Percentiles rank a stretch among this genome's conserved stretches.
Evolutionary conservation across 495 filamentous ascomycete genomes (phyloP).

Genomic region (Cercophora scortea): DNA sequence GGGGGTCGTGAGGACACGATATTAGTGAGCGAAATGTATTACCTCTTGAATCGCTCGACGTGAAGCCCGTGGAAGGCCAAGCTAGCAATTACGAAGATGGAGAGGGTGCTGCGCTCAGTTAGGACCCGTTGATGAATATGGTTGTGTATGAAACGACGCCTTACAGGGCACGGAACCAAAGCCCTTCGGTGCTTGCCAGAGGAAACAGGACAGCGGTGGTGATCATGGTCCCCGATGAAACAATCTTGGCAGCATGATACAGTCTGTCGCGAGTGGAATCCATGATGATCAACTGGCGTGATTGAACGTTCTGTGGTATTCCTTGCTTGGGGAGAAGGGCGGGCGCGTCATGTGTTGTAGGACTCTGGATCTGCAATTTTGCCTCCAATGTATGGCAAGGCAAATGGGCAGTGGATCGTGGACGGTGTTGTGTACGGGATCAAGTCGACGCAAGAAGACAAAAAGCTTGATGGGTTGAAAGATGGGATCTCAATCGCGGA

Average conservation of each 20-base stretch:
- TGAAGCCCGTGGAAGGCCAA: slow-evolving; percentile 14
- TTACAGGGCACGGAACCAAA: slow-evolving; percentile 24
- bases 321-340: neutral
- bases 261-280: neutral
- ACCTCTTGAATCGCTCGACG: slow-evolving; percentile 13
- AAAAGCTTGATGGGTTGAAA: too few relatives aligned
- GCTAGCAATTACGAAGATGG: slow-evolving; percentile 15
- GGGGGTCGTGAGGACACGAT: neutral
- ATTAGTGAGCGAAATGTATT: neutral
- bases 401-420: too few relatives aligned
- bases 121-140: slow-evolving; percentile 1
- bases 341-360: too few relatives aligned
- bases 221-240: slow-evolving; percentile 27
- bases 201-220: slow-evolving; percentile 24
- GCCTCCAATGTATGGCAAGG: too few relatives aligned
- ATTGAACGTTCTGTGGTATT: neutral
- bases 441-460: too few relatives aligned
- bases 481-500: too few relatives aligned
- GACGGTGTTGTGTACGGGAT: too few relatives aligned
- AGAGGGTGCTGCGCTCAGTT: slow-evolving; percentile 13
- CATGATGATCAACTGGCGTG: slow-evolving; percentile 5
- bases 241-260: slow-evolving; percentile 13
- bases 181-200: slow-evolving; percentile 12
- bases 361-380: too few relatives aligned
- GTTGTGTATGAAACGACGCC: neutral